A percentile compares a stretch with the other conserved stretches of the same genome.
These are phyloP conservation scores for Eimeria brunetti DNA, from an alignment of 169 alveolate genomes.

Conservation along the genomic window DNA sequence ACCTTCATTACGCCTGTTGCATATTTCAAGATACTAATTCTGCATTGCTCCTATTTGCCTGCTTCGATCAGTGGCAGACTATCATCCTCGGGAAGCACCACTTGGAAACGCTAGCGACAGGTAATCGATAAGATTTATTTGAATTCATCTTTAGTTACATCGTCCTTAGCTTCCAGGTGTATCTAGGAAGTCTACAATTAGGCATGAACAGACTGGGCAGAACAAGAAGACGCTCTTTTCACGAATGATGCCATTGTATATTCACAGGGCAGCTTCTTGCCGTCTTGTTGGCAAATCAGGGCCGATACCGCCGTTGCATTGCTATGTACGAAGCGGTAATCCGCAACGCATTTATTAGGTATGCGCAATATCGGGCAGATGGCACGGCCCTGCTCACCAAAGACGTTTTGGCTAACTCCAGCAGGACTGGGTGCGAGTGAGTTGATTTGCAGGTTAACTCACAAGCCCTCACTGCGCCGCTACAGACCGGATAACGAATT, in stretches of 20 bases:
- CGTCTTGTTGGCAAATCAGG: slow-evolving; percentile 66
- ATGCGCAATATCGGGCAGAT: not conserved
- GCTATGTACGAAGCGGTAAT: slow-evolving; percentile 69
- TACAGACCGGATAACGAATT: slow-evolving; percentile 72
- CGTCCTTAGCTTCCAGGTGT: not conserved
- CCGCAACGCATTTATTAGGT: slow-evolving; percentile 69
- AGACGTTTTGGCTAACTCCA: too few relatives aligned
- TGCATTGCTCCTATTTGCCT: not conserved
- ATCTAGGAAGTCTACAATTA: not conserved
- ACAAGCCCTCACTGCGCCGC: slow-evolving; percentile 69
- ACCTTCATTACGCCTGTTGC: not conserved
- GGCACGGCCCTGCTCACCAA: not conserved
- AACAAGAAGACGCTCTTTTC: not conserved
- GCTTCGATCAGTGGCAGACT: slow-evolving; percentile 56
- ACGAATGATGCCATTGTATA: not conserved
- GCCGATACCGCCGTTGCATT: slow-evolving; percentile 72
- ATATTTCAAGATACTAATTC: too few relatives aligned
- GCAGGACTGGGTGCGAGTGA: not conserved
- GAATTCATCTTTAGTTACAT: not conserved
- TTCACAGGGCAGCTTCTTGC: slow-evolving; percentile 64
- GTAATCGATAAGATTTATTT: not conserved
- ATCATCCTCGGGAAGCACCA: slow-evolving; percentile 39
- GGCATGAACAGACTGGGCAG: not conserved
- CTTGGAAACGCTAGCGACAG: slow-evolving; percentile 66
- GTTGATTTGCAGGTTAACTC: slow-evolving; percentile 24